Conservation (phyloP, 1,284 basidiomycete genomes). For the Cryptococcus jaspeensis region DNA sequence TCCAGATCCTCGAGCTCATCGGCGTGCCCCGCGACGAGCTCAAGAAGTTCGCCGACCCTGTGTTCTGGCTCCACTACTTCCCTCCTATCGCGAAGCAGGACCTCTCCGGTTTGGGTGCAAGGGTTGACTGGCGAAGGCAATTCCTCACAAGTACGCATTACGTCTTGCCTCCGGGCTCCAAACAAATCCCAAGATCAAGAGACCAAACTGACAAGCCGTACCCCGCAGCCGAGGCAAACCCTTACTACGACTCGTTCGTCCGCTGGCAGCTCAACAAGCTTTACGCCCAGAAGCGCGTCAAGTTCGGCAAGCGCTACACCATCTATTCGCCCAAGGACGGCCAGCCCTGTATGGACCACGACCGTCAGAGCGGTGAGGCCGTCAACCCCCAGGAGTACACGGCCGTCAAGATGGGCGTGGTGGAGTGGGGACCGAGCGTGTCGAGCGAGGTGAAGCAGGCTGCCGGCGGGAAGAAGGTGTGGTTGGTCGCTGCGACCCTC, state of each 20-base stretch:
- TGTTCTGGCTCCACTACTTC: constrained; percentile 92
- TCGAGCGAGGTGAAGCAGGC: constrained; percentile 64
- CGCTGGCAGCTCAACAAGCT: constrained; percentile 99
- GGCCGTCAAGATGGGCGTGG: constrained; percentile 89
- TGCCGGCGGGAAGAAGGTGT: constrained; percentile 75
- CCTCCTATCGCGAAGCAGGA: constrained; percentile 94
- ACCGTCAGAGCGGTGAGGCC: constrained; percentile 92
- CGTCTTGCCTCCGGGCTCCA: background rate
- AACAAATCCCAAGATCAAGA: background rate
- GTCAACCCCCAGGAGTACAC: constrained; percentile 97
- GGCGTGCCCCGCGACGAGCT: constrained; percentile 85
- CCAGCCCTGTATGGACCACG: constrained; percentile 99
- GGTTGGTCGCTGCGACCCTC: constrained; percentile 90
- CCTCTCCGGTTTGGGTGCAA: constrained; percentile 80
- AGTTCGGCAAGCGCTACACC: constrained; percentile 98
- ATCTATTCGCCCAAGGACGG: constrained; percentile 99
- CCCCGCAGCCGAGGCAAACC: constrained; percentile 72
- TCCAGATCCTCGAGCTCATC: constrained; percentile 97
- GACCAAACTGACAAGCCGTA: constrained; percentile 8
- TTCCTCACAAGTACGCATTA: constrained; percentile 70
- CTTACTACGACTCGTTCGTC: constrained; percentile 96
- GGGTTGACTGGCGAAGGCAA: constrained; percentile 95
- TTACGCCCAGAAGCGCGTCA: constrained; percentile 80
- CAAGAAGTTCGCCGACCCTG: constrained; percentile 92
- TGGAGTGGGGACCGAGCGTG: constrained; percentile 66